These are phyloP conservation scores for Candida odintsovae DNA, from an alignment of 805 yeast genomes.

Conservation along the genomic window DNA sequence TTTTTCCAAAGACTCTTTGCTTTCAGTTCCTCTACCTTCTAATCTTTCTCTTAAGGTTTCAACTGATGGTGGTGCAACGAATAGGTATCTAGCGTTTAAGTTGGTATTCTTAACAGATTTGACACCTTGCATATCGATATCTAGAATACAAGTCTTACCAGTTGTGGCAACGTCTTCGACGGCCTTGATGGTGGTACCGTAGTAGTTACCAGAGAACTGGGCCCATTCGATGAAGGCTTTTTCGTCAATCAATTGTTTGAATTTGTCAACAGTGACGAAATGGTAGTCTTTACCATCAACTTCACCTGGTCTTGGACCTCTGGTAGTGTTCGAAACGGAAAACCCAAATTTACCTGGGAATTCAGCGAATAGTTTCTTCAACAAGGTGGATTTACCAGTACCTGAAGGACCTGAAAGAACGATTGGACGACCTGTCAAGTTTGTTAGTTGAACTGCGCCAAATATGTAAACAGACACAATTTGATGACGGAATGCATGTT, in stretches of 20 bases:
- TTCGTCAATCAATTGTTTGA: slow-evolving; percentile 68
- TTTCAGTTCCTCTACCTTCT: slow-evolving; percentile 91
- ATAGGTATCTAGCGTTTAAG: slow-evolving; percentile 79
- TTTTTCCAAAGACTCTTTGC: slow-evolving; percentile 75
- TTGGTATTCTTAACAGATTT: slow-evolving; percentile 79
- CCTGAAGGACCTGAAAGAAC: slow-evolving; percentile 97
- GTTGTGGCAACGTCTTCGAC: slow-evolving; percentile 54
- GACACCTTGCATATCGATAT: slow-evolving; percentile 99
- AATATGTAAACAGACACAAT: background rate
- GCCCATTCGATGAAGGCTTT: slow-evolving; percentile 94
- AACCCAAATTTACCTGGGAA: slow-evolving; percentile 89
- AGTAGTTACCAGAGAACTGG: slow-evolving; percentile 94
- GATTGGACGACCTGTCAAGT: slow-evolving; percentile 63
- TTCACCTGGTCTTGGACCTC: slow-evolving; percentile 91
- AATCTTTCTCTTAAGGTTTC: slow-evolving; percentile 73
- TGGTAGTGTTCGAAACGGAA: slow-evolving; percentile 89
- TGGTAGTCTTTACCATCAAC: slow-evolving; percentile 84
- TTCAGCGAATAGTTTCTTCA: slow-evolving; percentile 85
- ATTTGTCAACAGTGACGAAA: slow-evolving; percentile 74
- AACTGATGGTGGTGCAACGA: slow-evolving; percentile 88
- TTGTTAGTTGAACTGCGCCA: slow-evolving; percentile 4
- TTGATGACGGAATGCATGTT: background rate
- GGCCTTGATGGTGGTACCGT: slow-evolving; percentile 87
- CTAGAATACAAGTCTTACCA: slow-evolving; percentile 82
- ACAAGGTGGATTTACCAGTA: slow-evolving; percentile 90